Evolutionary conservation across 768 basidiomycete species (phyloP).

Genomic region (Gloeophyllum trabeum): DNA sequence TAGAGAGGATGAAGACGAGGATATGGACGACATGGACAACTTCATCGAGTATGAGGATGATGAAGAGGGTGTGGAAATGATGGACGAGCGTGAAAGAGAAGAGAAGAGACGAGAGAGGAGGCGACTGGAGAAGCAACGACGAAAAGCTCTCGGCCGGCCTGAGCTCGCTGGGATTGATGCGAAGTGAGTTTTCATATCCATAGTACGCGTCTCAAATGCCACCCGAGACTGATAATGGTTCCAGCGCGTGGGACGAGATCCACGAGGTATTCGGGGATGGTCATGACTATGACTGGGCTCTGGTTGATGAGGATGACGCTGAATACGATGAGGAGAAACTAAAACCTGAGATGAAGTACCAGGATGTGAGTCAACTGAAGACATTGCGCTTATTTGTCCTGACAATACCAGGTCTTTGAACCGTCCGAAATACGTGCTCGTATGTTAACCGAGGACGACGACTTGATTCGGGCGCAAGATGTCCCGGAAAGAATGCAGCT

Average conservation of each 20-base stretch:
- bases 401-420: constrained; percentile 73
- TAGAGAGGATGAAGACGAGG: constrained; percentile 52
- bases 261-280: constrained; percentile 96
- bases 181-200: constrained; percentile 39
- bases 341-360: constrained; percentile 75
- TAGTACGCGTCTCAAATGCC: not conserved
- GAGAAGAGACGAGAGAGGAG: constrained; percentile 59
- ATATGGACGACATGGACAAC: constrained; percentile 68
- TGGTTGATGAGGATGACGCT: constrained; percentile 66
- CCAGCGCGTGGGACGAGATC: constrained; percentile 90
- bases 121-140: constrained; percentile 54
- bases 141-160: constrained; percentile 54
- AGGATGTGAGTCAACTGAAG: constrained; percentile 48
- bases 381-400: constrained; percentile 5
- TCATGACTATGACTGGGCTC: constrained; percentile 91
- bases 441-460: constrained; percentile 87
- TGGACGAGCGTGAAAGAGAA: constrained; percentile 70
- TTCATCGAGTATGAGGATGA: constrained; percentile 73
- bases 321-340: constrained; percentile 33
- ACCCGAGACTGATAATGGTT: constrained; percentile 8
- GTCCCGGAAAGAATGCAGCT: constrained; percentile 96
- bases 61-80: constrained; percentile 38
- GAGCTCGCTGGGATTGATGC: constrained; percentile 76
- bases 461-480: constrained; percentile 81
- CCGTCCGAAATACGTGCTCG: constrained; percentile 90